phyloP scores from a whole-genome alignment of 2,329 filamentous ascomycete species.

The Monosporascus cannonballus region DNA sequence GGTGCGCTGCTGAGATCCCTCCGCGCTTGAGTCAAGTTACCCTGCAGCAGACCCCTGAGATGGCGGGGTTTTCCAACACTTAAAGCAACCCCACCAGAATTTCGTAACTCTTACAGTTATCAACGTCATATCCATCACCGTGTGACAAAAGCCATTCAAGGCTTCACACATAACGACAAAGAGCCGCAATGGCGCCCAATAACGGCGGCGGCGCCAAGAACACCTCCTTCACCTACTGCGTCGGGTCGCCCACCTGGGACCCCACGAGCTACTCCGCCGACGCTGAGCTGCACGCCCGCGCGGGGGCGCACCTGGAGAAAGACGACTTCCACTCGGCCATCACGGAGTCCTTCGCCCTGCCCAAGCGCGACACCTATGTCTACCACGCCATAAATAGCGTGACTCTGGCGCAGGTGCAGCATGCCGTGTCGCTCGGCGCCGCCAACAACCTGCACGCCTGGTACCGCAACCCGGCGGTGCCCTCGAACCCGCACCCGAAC shows the following conservation, averaged over 20 bases:
- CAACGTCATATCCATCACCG: too few relatives aligned
- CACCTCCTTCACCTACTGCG: constrained; percentile 31
- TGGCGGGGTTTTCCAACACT: too few relatives aligned
- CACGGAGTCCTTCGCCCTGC: constrained; percentile 36
- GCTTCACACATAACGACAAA: too few relatives aligned
- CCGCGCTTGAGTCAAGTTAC: too few relatives aligned
- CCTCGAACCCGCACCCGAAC: constrained; percentile 21
- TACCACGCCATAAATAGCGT: constrained; percentile 48
- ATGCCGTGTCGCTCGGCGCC: constrained; percentile 35
- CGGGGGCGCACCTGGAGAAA: constrained; percentile 29
- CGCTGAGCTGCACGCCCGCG: constrained; percentile 29
- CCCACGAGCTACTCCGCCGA: constrained; percentile 36
- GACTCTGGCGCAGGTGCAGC: constrained; percentile 42
- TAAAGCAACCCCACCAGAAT: too few relatives aligned
- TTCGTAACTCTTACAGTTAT: too few relatives aligned
- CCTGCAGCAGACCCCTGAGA: too few relatives aligned
- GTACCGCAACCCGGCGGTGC: constrained; percentile 34
- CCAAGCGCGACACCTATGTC: constrained; percentile 38
- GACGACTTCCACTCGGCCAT: constrained; percentile 40
- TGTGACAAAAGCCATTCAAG: too few relatives aligned
- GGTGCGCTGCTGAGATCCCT: too few relatives aligned
- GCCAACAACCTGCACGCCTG: constrained; percentile 42
- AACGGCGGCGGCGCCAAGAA: not conserved
- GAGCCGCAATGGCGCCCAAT: constrained; percentile 10
- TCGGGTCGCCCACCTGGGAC: constrained; percentile 38